Conservation (phyloP, 1,284 basidiomycete genomes). For the Kalmanozyma brasiliensis region DNA sequence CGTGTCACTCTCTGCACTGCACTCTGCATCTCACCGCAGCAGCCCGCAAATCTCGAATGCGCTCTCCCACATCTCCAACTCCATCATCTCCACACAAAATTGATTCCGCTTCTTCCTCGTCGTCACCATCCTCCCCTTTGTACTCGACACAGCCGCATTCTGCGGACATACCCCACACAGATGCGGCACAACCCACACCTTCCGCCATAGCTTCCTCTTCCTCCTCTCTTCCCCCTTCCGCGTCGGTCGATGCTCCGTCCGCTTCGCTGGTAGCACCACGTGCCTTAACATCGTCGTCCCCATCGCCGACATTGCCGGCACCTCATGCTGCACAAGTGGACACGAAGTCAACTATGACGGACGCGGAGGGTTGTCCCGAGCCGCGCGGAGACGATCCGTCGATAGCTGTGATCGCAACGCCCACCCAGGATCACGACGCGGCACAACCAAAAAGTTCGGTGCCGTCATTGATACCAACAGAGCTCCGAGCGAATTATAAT, state of each 20-base stretch:
- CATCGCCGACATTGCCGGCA: neutral
- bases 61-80: constrained; percentile 13
- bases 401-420: constrained; percentile 1
- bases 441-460: neutral
- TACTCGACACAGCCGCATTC: neutral
- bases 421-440: neutral
- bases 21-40: neutral
- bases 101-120: neutral
- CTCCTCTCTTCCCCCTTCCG: neutral
- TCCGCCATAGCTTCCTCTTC: neutral
- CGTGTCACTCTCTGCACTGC: constrained; percentile 14
- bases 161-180: constrained; percentile 5
- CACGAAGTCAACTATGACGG: constrained; percentile 20
- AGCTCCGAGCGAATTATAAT: neutral
- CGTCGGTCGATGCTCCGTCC: neutral
- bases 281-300: constrained; percentile 5
- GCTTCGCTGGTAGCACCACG: constrained; percentile 1
- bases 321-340: constrained; percentile 14
- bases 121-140: neutral
- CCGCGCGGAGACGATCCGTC: constrained; percentile 22
- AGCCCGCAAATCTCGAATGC: constrained; percentile 27
- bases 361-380: constrained; percentile 31
- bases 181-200: constrained; percentile 6
- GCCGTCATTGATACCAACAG: neutral
- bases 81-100: constrained; percentile 29